Conservation (phyloP, 2,329 filamentous ascomycete genomes). For the Parastagonospora avenae region DNA sequence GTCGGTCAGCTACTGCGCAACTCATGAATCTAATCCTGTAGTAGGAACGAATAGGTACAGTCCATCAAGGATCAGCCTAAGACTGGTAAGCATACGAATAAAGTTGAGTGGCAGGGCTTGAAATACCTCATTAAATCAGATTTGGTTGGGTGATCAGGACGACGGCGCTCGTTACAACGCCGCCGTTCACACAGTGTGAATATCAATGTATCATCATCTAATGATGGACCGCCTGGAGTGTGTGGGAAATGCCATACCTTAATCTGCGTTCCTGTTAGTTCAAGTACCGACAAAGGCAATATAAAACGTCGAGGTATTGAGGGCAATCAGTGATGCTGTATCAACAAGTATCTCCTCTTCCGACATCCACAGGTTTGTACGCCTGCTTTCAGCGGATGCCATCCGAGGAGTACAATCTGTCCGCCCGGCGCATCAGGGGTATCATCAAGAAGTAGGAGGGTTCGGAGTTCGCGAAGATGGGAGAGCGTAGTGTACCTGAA, state of each 20-base stretch:
- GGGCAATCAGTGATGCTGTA: constrained; percentile 68
- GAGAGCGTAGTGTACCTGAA: constrained; percentile 39
- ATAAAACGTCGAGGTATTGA: constrained; percentile 4
- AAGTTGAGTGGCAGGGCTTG: not conserved
- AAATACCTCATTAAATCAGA: constrained; percentile 73
- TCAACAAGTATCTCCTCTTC: constrained; percentile 67
- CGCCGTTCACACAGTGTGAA: constrained; percentile 72
- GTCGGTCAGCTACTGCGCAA: constrained; percentile 29
- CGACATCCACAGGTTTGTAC: constrained; percentile 68
- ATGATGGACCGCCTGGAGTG: constrained; percentile 51
- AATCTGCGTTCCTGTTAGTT: constrained; percentile 29
- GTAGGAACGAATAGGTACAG: constrained; percentile 19
- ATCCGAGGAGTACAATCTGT: constrained; percentile 63
- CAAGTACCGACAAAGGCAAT: not conserved
- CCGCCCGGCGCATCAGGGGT: constrained; percentile 72
- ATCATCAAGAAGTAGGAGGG: constrained; percentile 56
- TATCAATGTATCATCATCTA: constrained; percentile 67
- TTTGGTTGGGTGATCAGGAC: constrained; percentile 68
- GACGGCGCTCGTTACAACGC: constrained; percentile 54
- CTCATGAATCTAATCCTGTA: constrained; percentile 6
- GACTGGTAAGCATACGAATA: constrained; percentile 24
- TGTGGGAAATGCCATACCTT: constrained; percentile 31
- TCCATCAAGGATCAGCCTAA: constrained; percentile 48
- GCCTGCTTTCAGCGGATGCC: constrained; percentile 60
- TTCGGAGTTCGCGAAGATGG: constrained; percentile 16